Percentiles rank a stretch among this genome's conserved stretches.
phyloP scores from a whole-genome alignment of 805 yeast genomes.

The Myxozyma geophila region DNA sequence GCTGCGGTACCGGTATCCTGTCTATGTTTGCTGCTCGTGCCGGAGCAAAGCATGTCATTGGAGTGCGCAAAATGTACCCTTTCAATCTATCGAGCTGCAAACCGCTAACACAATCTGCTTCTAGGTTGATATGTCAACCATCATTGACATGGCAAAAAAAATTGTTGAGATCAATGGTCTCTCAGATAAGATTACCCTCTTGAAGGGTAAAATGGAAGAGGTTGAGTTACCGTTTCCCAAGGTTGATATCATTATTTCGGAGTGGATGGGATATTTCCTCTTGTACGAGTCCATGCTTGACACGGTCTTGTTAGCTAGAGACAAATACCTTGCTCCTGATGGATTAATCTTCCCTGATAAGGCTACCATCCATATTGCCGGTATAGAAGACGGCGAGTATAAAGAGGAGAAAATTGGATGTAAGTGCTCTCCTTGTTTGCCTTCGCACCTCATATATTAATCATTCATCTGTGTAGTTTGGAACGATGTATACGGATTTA shows the following conservation, averaged over 20 bases:
- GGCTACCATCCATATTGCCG: slow-evolving; percentile 79
- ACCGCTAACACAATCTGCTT: neutral
- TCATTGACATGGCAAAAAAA: slow-evolving; percentile 88
- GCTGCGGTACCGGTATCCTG: slow-evolving; percentile 90
- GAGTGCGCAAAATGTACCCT: slow-evolving; percentile 60
- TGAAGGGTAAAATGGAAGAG: slow-evolving; percentile 94
- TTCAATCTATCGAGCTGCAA: neutral
- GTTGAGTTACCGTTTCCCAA: slow-evolving; percentile 78
- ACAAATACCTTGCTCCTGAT: slow-evolving; percentile 73
- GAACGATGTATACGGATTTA: slow-evolving; percentile 94
- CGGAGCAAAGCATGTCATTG: slow-evolving; percentile 95
- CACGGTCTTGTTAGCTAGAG: slow-evolving; percentile 93
- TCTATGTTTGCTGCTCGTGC: slow-evolving; percentile 93
- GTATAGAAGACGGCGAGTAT: slow-evolving; percentile 84
- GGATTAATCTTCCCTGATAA: slow-evolving; percentile 84
- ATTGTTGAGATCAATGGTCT: slow-evolving; percentile 77
- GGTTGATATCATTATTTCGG: slow-evolving; percentile 94
- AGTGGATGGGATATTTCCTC: slow-evolving; percentile 99
- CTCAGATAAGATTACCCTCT: slow-evolving; percentile 74
- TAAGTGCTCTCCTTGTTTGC: slow-evolving; percentile 32
- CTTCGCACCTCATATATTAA: neutral
- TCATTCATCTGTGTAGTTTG: slow-evolving; percentile 50
- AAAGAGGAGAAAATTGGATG: slow-evolving; percentile 78
- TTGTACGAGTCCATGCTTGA: slow-evolving; percentile 97
- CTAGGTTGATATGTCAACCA: slow-evolving; percentile 86